Percentiles rank a stretch among this genome's conserved stretches.
These are phyloP conservation scores for Pythium rhizo-oryzae DNA, from an alignment of 352 stramenopile genomes.

Conservation along the genomic window DNA sequence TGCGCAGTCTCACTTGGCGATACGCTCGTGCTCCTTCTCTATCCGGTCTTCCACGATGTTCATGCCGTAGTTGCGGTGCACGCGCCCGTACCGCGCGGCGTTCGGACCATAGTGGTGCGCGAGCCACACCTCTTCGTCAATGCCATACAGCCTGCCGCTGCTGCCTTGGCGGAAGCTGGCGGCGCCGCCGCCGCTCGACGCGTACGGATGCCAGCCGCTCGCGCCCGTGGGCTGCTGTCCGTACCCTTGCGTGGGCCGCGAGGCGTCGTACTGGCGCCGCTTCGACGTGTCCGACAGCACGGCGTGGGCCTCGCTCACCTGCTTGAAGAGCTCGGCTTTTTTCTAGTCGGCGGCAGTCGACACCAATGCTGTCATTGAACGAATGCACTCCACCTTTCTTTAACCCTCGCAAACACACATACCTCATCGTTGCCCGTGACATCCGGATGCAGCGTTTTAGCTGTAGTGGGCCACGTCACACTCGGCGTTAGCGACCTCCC, in stretches of 20 bases:
- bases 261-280: conserved; percentile 70
- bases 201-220: conserved; percentile 59
- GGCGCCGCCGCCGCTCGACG: conserved; percentile 32
- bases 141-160: conserved; percentile 51
- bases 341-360: conserved; percentile 26
- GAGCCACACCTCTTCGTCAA: conserved; percentile 86
- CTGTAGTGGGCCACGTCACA: too few relatives aligned
- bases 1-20: conserved; percentile 55
- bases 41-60: conserved; percentile 74
- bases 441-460: conserved; percentile 87
- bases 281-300: conserved; percentile 67
- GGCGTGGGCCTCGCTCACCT: conserved; percentile 77
- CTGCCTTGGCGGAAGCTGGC: conserved; percentile 23
- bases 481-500: too few relatives aligned
- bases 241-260: conserved; percentile 48
- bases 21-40: conserved; percentile 65
- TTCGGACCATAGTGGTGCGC: conserved; percentile 79
- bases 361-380: too few relatives aligned
- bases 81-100: conserved; percentile 41
- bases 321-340: conserved; percentile 87
- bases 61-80: conserved; percentile 70
- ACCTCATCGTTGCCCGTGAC: conserved; percentile 79
- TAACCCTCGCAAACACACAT: too few relatives aligned
- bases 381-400: too few relatives aligned
- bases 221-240: conserved; percentile 44